These are phyloP conservation scores for Paxillus involutus DNA, from an alignment of 768 basidiomycete species.

Conservation along the genomic window DNA sequence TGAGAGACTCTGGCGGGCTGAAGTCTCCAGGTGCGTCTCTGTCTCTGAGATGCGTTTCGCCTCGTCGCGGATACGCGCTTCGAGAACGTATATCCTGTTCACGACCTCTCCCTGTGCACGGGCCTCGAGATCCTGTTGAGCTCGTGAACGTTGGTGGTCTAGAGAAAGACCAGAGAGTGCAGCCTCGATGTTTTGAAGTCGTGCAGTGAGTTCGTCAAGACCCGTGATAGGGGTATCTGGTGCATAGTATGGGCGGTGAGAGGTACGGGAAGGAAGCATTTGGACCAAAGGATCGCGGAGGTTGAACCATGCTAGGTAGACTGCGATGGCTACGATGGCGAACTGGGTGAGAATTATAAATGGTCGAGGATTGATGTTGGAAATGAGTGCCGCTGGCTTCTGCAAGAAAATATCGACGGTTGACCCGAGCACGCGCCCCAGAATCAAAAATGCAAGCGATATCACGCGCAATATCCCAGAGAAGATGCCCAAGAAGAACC, in stretches of 20 bases:
- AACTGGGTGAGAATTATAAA: conserved; percentile 40
- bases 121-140: conserved; percentile 52
- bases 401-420: conserved; percentile 46
- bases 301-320: conserved; percentile 47
- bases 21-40: conserved; percentile 47
- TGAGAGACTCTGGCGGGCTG: conserved; percentile 45
- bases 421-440: conserved; percentile 51
- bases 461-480: conserved; percentile 26
- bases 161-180: conserved; percentile 59
- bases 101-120: conserved; percentile 51
- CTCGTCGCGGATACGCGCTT: conserved; percentile 49
- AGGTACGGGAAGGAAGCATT: conserved; percentile 33
- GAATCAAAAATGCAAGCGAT: conserved; percentile 38
- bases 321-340: conserved; percentile 38
- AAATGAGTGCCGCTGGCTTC: conserved; percentile 45
- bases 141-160: conserved; percentile 51
- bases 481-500: conserved; percentile 31
- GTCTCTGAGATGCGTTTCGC: conserved; percentile 51
- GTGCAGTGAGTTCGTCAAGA: conserved; percentile 61
- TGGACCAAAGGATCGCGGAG: conserved; percentile 37
- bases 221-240: conserved; percentile 64
- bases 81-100: conserved; percentile 55
- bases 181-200: conserved; percentile 63
- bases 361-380: conserved; percentile 32
- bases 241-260: conserved; percentile 42